phyloP scores from a whole-genome alignment of 495 filamentous ascomycete species.

The Trichoderma orchidacearum region DNA sequence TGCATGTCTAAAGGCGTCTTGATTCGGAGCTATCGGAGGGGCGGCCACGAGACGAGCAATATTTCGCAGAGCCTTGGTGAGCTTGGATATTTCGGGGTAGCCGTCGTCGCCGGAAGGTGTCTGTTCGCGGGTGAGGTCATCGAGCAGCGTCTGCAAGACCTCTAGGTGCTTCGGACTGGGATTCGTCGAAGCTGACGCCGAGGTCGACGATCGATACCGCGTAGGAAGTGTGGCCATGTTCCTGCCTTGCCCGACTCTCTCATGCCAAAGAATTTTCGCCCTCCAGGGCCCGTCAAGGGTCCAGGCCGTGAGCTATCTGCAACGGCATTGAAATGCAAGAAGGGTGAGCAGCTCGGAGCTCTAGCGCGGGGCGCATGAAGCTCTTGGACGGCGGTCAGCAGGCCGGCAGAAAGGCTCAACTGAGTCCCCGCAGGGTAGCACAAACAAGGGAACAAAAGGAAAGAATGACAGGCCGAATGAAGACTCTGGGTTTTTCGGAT shows the following conservation, averaged over 20 bases:
- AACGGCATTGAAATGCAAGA: not conserved
- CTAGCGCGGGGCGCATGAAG: conserved; percentile 1
- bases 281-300: conserved; percentile 3
- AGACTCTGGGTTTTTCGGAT: not conserved
- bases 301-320: not conserved
- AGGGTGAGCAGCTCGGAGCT: not conserved
- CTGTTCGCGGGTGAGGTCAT: conserved; percentile 27
- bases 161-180: conserved; percentile 41
- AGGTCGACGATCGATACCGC: conserved; percentile 49
- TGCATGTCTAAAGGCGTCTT: conserved; percentile 75
- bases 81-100: conserved; percentile 26
- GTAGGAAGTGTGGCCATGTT: conserved; percentile 34
- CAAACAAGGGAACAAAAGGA: not conserved
- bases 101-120: conserved; percentile 9
- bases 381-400: not conserved
- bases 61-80: conserved; percentile 24
- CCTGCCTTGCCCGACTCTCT: conserved; percentile 1
- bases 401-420: not conserved
- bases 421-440: not conserved
- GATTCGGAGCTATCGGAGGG: conserved; percentile 20
- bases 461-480: not conserved
- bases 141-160: conserved; percentile 27
- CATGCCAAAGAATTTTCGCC: not conserved
- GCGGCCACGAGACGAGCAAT: conserved; percentile 35
- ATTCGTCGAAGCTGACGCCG: conserved; percentile 22